phyloP scores from a whole-genome alignment of 192 early-diverging fungal species.

The Mortierella alpina region DNA sequence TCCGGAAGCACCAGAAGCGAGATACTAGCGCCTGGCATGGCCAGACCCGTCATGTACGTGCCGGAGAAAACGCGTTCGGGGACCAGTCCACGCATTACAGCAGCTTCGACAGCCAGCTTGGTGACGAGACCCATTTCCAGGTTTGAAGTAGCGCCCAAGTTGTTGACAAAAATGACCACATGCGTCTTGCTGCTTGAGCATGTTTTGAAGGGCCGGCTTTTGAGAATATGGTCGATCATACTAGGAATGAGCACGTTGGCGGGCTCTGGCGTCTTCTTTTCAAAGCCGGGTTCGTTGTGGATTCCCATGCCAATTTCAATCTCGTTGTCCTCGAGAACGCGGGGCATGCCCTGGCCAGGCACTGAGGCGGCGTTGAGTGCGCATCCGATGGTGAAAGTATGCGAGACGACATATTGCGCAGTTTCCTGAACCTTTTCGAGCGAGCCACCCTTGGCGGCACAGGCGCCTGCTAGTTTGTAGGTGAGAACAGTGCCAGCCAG shows the following conservation, averaged over 20 bases:
- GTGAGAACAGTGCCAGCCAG: conserved; percentile 82
- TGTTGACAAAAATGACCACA: conserved; percentile 83
- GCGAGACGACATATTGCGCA: conserved; percentile 66
- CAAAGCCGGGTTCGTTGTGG: conserved; percentile 86
- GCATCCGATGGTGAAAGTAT: conserved; percentile 85
- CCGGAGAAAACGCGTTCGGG: conserved; percentile 72
- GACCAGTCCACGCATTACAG: conserved; percentile 39
- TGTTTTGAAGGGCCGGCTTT: conserved; percentile 50
- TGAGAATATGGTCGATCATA: conserved; percentile 64
- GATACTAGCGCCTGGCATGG: conserved; percentile 84
- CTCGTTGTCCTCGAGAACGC: conserved; percentile 63
- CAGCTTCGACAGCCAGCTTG: conserved; percentile 72
- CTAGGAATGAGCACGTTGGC: conserved; percentile 61
- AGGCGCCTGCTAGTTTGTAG: conserved; percentile 85
- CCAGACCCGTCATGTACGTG: conserved; percentile 82
- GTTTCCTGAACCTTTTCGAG: conserved; percentile 66
- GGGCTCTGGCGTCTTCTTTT: conserved; percentile 60
- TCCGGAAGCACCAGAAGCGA: conserved; percentile 73
- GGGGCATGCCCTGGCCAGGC: conserved; percentile 70
- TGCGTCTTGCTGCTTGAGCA: conserved; percentile 49
- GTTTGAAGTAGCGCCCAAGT: conserved; percentile 80
- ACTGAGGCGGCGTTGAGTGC: conserved; percentile 80
- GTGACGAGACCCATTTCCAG: conserved; percentile 78
- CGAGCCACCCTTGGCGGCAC: conserved; percentile 68
- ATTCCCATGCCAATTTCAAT: conserved; percentile 83